Base-by-base conservation (phyloP, 2,329 filamentous ascomycete genomes). In the Karstenula rhodostoma region DNA sequence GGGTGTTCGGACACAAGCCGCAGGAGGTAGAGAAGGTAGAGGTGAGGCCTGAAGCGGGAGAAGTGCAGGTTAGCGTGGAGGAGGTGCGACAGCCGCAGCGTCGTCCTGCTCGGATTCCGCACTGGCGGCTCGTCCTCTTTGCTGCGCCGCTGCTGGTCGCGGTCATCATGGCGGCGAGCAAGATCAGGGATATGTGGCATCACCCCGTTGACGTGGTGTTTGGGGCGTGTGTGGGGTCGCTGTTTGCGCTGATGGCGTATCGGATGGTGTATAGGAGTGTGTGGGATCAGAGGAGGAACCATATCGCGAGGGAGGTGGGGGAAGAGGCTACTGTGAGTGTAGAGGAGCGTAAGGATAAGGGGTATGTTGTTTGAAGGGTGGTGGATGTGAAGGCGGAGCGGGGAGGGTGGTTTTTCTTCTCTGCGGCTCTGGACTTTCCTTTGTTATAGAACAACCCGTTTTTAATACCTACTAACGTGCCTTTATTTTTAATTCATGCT, bases 191-290 rank as follows among this genome's bases (percentile, higher is more conserved):
- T 65, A 85, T 89, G n/a, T 76, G 68, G 75, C 90, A 93, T 76
- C 88, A 92, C 75, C 90, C 87, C 83, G 89, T 89, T 58, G 89
- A 92, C 61, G 80, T 90, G 8, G 57, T 90, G 0, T 86, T 85
- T 0, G 89, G 89, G 2, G 87, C 82, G 0, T 69, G 85, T 19
- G 87, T 91, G 27, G 89, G 89, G 1, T 86, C 83, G 0, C 67
- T 85, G 54, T 86, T 90, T 73, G 89, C 89, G 0, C 85, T 89
- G 62, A 84, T 84, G 1, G 77, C 84, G 0, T 91, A 89, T 69
- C 78, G 87, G 48, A 88, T 88, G 85, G 82, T 84, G 5, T 91
- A 89, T 50, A 49, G 55, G 46, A 62, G 63, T 43, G 61, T 72
- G 22, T 70, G 68, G 56, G 60, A 69, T 53, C 52, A 54, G 40